phyloP scores from a whole-genome alignment of 202 grass and related monocot species.

The Brachypodium distachyon region DNA sequence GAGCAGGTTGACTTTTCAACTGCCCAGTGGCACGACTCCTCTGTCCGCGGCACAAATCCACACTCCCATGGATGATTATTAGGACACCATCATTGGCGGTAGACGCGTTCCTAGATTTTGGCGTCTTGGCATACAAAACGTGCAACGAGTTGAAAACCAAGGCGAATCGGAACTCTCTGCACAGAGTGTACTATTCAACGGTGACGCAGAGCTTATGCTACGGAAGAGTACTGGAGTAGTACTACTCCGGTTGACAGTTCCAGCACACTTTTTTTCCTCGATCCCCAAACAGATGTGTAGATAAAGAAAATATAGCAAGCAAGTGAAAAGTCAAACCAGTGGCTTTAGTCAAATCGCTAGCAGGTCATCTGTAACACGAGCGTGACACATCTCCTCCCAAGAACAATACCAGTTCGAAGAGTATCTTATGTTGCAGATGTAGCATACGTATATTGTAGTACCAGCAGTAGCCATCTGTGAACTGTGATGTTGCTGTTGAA shows the following conservation, averaged over 20 bases:
- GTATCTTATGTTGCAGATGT: background rate
- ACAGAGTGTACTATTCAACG: background rate
- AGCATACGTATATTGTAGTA: background rate
- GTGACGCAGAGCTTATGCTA: background rate
- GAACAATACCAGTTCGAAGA: slow-evolving; percentile 5
- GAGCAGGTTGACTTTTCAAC: background rate
- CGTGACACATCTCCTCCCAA: background rate
- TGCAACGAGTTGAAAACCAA: background rate
- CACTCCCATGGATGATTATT: slow-evolving; percentile 1
- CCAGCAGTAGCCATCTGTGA: background rate
- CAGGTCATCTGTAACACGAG: slow-evolving; percentile 10
- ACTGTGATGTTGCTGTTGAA: background rate
- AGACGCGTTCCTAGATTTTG: background rate
- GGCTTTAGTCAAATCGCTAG: background rate
- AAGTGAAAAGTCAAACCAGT: slow-evolving; percentile 10
- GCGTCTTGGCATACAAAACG: background rate
- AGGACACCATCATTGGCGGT: background rate
- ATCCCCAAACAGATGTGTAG: no score
- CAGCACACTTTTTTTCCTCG: background rate
- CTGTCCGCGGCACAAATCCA: background rate
- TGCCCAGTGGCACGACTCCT: background rate
- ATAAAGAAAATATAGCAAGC: background rate
- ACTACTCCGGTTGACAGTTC: no score
- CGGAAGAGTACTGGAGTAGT: background rate
- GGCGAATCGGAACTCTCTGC: background rate